These are phyloP conservation scores for Rhizopogon vulgaris DNA, from an alignment of 768 basidiomycete genomes.

Conservation along the genomic window DNA sequence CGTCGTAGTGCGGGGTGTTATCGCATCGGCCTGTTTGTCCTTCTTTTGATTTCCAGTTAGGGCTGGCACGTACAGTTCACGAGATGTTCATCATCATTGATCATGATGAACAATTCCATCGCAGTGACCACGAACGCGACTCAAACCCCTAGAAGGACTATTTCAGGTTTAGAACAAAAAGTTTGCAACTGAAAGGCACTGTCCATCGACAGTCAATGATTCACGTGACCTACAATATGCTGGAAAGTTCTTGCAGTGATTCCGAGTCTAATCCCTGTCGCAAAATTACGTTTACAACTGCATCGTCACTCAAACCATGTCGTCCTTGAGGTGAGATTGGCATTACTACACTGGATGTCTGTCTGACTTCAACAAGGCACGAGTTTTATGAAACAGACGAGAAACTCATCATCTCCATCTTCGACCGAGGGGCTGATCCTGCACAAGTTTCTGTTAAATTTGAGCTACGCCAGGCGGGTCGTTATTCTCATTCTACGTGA, in stretches of 20 bases:
- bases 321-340: constrained; percentile 19
- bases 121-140: neutral
- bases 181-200: neutral
- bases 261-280: neutral
- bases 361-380: constrained; percentile 40
- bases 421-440: constrained; percentile 72
- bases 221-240: constrained; percentile 19
- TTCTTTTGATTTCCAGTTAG: constrained; percentile 3
- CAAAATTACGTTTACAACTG: neutral
- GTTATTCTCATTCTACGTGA: neutral
- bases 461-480: constrained; percentile 53
- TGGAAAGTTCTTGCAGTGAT: constrained; percentile 20
- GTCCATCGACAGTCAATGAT: neutral
- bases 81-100: neutral
- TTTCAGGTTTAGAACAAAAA: too few relatives aligned
- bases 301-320: constrained; percentile 13
- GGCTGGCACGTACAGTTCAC: neutral
- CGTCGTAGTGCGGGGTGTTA: neutral
- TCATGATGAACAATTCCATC: neutral
- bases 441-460: constrained; percentile 56
- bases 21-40: neutral
- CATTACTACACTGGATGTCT: neutral
- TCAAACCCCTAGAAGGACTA: neutral
- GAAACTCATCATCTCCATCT: constrained; percentile 63
- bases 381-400: constrained; percentile 89